A percentile compares a stretch with the other conserved stretches of the same genome.
phyloP scores from a whole-genome alignment of 139 green algal genomes.

The Auxenochlorella protothecoides region DNA sequence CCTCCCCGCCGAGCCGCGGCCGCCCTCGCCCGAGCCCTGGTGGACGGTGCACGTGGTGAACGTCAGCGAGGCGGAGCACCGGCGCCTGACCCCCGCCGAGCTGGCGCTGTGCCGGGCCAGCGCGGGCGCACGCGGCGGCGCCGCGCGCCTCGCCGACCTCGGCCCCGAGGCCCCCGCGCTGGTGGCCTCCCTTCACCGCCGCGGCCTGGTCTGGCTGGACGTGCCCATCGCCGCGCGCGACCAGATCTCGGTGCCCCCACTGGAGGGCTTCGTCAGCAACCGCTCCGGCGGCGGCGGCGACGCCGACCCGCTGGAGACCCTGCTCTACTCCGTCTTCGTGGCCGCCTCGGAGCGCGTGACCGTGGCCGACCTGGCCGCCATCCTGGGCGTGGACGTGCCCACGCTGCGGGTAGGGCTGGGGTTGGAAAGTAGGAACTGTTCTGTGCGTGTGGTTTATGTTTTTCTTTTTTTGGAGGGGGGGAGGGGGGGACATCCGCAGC shows the following conservation, averaged over 20 bases:
- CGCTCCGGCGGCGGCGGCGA: slow-evolving; percentile 42
- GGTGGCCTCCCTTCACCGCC: slow-evolving; percentile 45
- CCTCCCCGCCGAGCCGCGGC: slow-evolving; percentile 34
- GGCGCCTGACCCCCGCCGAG: slow-evolving; percentile 60
- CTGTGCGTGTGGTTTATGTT: slow-evolving; percentile 27
- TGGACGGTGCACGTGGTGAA: slow-evolving; percentile 78
- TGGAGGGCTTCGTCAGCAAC: slow-evolving; percentile 91
- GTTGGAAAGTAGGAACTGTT: background rate
- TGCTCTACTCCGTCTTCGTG: slow-evolving; percentile 88
- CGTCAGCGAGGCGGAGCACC: slow-evolving; percentile 63
- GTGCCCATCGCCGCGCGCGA: slow-evolving; percentile 70
- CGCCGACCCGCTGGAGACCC: slow-evolving; percentile 66
- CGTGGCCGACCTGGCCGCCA: slow-evolving; percentile 48
- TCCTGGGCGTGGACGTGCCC: slow-evolving; percentile 29
- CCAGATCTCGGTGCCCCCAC: slow-evolving; percentile 70
- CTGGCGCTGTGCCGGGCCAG: slow-evolving; percentile 29
- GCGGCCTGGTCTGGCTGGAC: slow-evolving; percentile 77
- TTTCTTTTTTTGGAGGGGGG: slow-evolving; percentile 4
- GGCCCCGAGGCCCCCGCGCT: slow-evolving; percentile 6
- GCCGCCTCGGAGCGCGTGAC: slow-evolving; percentile 69
- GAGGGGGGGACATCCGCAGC: too few relatives aligned
- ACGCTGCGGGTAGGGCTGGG: slow-evolving; percentile 6
- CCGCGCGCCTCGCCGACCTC: too few relatives aligned
- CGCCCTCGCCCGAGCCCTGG: slow-evolving; percentile 41
- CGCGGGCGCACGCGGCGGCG: too few relatives aligned